These are phyloP conservation scores for Pseudohalonectria lignicola DNA, from an alignment of 2,329 filamentous ascomycete genomes.

Conservation along the genomic window DNA sequence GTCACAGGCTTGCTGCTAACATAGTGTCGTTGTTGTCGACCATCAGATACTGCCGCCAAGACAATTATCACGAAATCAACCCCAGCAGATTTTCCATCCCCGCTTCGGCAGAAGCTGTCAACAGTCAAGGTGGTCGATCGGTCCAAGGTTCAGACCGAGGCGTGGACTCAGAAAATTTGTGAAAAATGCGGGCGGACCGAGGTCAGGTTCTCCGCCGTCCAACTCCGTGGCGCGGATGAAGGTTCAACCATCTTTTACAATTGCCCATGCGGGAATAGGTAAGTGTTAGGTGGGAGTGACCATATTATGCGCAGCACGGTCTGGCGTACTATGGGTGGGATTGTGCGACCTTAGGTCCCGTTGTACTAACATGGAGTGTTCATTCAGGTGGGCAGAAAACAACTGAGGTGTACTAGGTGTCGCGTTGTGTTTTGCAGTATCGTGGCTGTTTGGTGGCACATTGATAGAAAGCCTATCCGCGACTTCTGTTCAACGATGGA, in stretches of 20 bases:
- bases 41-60: constrained; percentile 59
- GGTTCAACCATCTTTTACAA: constrained; percentile 86
- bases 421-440: too few relatives aligned
- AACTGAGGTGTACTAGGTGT: too few relatives aligned
- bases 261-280: constrained; percentile 81
- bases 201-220: constrained; percentile 75
- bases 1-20: too few relatives aligned
- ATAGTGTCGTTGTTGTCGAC: background rate
- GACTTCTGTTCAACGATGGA: too few relatives aligned
- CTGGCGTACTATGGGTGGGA: too few relatives aligned
- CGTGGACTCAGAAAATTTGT: constrained; percentile 57
- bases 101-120: constrained; percentile 79
- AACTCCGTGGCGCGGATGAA: constrained; percentile 88
- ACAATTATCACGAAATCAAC: constrained; percentile 77
- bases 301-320: background rate
- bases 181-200: constrained; percentile 71
- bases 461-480: too few relatives aligned
- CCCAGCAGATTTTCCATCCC: constrained; percentile 78
- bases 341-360: background rate
- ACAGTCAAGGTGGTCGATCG: constrained; percentile 72
- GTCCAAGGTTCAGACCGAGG: constrained; percentile 66
- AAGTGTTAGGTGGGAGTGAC: constrained; percentile 24
- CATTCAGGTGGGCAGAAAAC: constrained; percentile 42
- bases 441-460: too few relatives aligned
- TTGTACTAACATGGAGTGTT: background rate